Base-by-base conservation (phyloP, 2,329 filamentous ascomycete genomes). In the Ophiostoma fasciatum region DNA sequence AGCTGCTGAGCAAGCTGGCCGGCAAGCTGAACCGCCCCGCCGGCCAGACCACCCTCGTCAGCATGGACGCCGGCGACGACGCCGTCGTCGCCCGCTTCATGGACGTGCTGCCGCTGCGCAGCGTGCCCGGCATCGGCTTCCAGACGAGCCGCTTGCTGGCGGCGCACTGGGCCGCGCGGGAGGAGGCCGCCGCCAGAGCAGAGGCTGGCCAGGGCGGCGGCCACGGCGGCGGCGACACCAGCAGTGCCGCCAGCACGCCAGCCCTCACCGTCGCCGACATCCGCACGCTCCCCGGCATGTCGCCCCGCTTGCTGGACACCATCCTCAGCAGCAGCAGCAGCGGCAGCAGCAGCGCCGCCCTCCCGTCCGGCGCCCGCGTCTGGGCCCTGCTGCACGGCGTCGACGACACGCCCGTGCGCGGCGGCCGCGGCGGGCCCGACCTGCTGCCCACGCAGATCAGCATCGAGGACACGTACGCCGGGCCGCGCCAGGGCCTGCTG, bases 391-490 rank as follows among this genome's bases (percentile, higher is more conserved):
- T 96, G 3, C 78, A 94, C 52, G 88, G 87, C 6, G 64, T 84
- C 20, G 88, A 96, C 52, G 60, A 74, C 35, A 65, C 69, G 1
- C 75, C 82, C 40, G 84, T 96, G 14, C 74, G 75, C 33, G 66
- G 75, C 43, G 79, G 75, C 2, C 72, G 71, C 46, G 70, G 75
- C 30, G 22, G 22, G 8, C 22, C 8, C 9, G 5, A 8, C 5
- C 22, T 11, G 4, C 57, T 92, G 2, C 88, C 88, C 0, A 75
- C 74, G 1, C 87, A 94, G 55, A 92, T 96, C 51, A 90, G 83
- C 54, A 90, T 96, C 44, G 88, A 96, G 52, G 87, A 96, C 56
- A 90, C 84, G 13, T 96, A 93, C 53, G 64, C 68, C 23, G 64
- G 68, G 2, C 68, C 72, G 18, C 73, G 75, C 0, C 61, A 94